A percentile compares a stretch with the other conserved stretches of the same genome.
Conservation (phyloP, 108 stramenopile species). For the Cylindrotheca fusiformis region DNA sequence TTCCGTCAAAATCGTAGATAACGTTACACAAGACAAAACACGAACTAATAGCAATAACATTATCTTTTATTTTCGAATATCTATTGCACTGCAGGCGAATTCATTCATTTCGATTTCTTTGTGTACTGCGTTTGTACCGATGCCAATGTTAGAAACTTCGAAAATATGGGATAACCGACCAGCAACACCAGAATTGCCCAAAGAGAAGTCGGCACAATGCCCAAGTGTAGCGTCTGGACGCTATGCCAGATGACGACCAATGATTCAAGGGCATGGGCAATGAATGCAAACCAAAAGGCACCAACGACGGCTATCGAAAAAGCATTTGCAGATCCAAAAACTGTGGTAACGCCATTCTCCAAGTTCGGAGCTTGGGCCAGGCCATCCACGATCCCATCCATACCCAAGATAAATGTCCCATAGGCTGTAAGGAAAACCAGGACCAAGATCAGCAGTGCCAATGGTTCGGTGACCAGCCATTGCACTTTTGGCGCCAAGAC, state of each 20-base stretch:
- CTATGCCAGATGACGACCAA: constrained; percentile 2
- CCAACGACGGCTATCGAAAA: constrained; percentile 9
- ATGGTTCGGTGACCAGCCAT: constrained; percentile 30
- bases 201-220: not conserved
- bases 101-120: constrained; percentile 13
- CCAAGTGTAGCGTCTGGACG: constrained; percentile 8
- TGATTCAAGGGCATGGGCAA: constrained; percentile 27
- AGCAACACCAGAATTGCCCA: constrained; percentile 27
- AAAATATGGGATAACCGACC: constrained; percentile 33
- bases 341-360: not conserved
- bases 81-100: too few relatives aligned
- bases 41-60: too few relatives aligned
- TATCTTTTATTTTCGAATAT: too few relatives aligned
- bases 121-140: constrained; percentile 9
- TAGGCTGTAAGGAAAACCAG: constrained; percentile 3
- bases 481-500: constrained; percentile 15
- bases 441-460: constrained; percentile 20
- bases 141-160: constrained; percentile 13
- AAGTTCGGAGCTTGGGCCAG: constrained; percentile 6
- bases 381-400: constrained; percentile 8
- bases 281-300: constrained; percentile 20
- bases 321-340: constrained; percentile 17
- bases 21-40: too few relatives aligned
- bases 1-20: too few relatives aligned
- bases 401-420: constrained; percentile 14